A percentile compares a stretch with the other conserved stretches of the same genome.
phyloP scores from a whole-genome alignment of 2,329 filamentous ascomycete species.

The Samsoniella hepiali region DNA sequence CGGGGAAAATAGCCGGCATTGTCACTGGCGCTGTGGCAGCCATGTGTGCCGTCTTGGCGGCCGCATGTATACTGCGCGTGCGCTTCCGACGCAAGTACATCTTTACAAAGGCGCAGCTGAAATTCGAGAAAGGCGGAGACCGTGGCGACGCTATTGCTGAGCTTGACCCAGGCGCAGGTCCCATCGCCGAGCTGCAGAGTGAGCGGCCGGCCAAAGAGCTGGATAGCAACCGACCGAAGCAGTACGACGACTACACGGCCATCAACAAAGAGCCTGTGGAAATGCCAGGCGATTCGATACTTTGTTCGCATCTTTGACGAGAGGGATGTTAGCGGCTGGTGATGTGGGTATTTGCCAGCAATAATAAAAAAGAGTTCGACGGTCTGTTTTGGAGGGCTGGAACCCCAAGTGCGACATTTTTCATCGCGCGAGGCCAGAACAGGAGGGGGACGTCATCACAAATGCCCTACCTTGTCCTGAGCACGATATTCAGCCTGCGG shows the following conservation, averaged over 20 bases:
- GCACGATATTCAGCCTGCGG: too few relatives aligned
- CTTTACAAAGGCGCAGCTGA: neutral
- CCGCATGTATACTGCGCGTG: neutral
- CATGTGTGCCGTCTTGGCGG: neutral
- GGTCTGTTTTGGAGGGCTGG: too few relatives aligned
- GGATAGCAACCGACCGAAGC: constrained; percentile 9
- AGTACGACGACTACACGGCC: neutral
- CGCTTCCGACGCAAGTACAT: neutral
- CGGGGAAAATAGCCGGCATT: constrained; percentile 9
- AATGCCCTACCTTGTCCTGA: too few relatives aligned
- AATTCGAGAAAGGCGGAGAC: neutral
- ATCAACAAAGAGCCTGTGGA: constrained; percentile 13
- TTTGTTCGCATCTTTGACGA: neutral
- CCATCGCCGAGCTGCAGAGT: constrained; percentile 1
- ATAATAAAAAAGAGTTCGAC: too few relatives aligned
- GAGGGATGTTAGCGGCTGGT: too few relatives aligned
- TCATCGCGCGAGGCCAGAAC: too few relatives aligned
- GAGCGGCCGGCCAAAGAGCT: constrained; percentile 6
- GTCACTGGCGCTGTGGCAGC: neutral
- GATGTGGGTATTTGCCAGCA: too few relatives aligned
- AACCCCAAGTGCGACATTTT: too few relatives aligned
- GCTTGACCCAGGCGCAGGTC: neutral
- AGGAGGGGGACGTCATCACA: too few relatives aligned
- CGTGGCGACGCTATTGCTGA: neutral
- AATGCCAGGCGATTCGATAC: constrained; percentile 1